Base-by-base conservation (phyloP, 106 monocot species). In the Apostasia ramifera region DNA sequence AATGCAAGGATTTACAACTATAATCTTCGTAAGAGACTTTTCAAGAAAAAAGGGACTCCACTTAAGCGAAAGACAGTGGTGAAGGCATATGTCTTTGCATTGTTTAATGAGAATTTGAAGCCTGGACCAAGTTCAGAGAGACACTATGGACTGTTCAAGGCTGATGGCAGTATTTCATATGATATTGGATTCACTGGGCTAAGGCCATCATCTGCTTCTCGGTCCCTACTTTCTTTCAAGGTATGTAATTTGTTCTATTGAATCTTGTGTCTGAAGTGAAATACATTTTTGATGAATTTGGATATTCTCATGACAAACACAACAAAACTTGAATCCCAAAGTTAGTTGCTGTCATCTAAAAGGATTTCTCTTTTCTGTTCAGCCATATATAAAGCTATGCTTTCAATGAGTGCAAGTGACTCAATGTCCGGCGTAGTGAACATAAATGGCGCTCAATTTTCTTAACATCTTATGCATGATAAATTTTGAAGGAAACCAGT, bases 81-180 rank as follows among this genome's bases (percentile, higher is more conserved):
- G 2, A 88, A 77, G 59, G 92, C 88, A 7, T 92, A 92, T 69
- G 60, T 92, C 3, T 92, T 92, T 79, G 92, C 92, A 43, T 72
- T 92, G 66, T 92, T 88, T 54, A 92, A 92, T 70, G 92, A 92
- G 69, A 64, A 92, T 74, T 61, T 74, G 73, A 92, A 92, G 58
- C 67, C 80, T 59, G 92, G 92, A 40, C 80, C 82, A 49, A 11
- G 70, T 41, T 88, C 92, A 55, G 92, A 92, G 79, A 80, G 70
- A 70, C 80, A 92, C 60, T 92, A 71, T 72, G 92, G 92, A 10
- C 70, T 92, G 40, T 84, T 92, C 59, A 88, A 92, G 59, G 78
- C 92, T 43, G 83, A 92, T 75, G 92, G 92, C 15, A 85, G 88
- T 61, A 81, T 85, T 61, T 52, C 92, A 55, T 85, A 88, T 79